phyloP scores from a whole-genome alignment of 2,329 filamentous ascomycete genomes.

The Akanthomyces uredinophilus region DNA sequence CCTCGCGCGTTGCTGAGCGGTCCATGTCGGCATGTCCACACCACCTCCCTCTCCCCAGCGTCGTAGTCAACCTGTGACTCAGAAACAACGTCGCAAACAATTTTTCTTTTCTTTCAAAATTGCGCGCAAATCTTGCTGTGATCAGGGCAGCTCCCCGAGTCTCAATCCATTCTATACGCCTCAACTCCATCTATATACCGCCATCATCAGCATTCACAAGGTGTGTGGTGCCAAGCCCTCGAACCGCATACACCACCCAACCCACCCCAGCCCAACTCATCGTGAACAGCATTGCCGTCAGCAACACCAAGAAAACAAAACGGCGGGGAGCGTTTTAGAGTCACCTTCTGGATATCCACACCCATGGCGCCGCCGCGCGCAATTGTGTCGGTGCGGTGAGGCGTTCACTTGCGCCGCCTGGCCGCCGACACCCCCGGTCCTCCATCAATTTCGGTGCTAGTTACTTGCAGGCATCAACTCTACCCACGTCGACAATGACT shows the following conservation, averaged over 20 bases:
- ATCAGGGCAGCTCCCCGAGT: not conserved
- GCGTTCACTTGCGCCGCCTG: not conserved
- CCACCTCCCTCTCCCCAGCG: not conserved
- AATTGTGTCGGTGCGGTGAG: not conserved
- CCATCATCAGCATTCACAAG: no score
- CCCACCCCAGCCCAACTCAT: not conserved
- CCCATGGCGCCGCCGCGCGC: not conserved
- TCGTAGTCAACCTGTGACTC: not conserved
- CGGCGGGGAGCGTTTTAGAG: not conserved
- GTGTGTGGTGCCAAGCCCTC: not conserved
- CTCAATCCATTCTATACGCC: not conserved
- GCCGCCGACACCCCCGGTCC: not conserved
- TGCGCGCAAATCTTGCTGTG: not conserved
- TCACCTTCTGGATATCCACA: not conserved
- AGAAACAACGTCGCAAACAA: not conserved
- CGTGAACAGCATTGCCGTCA: not conserved
- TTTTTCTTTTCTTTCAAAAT: not conserved
- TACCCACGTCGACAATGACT: not conserved
- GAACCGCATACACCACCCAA: not conserved
- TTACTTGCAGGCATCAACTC: not conserved
- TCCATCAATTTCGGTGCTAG: not conserved
- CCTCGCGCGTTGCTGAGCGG: not conserved
- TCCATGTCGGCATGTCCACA: not conserved
- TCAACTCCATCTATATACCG: no score
- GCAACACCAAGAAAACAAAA: not conserved